Conservation (phyloP, 108 stramenopile species). For the Chaetoceros muelleri region DNA sequence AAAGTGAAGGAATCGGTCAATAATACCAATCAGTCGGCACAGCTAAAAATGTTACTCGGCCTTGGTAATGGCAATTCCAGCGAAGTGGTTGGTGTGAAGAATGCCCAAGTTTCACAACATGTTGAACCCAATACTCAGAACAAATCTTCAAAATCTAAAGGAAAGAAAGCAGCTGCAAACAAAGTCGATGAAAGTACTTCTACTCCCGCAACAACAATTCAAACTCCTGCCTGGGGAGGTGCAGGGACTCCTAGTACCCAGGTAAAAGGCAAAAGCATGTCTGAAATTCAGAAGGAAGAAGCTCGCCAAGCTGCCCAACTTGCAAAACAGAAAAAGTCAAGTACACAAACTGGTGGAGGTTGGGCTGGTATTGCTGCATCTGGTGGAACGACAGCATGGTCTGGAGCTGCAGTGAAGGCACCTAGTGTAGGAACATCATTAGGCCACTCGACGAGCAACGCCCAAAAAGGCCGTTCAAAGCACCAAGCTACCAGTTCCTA, state of each 20-base stretch:
- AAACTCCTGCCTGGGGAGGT: slow-evolving; percentile 71
- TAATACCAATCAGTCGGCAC: slow-evolving; percentile 48
- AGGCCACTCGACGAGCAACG: slow-evolving; percentile 9
- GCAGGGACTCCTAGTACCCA: slow-evolving; percentile 10
- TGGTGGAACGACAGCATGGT: slow-evolving; percentile 46
- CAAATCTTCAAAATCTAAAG: slow-evolving; percentile 1
- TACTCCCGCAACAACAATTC: slow-evolving; percentile 20
- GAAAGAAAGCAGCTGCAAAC: slow-evolving; percentile 3
- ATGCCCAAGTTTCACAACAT: background rate
- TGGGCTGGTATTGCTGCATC: slow-evolving; percentile 78
- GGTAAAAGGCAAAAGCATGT: slow-evolving; percentile 54
- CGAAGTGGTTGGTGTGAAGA: slow-evolving; percentile 2
- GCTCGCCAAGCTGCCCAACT: slow-evolving; percentile 53
- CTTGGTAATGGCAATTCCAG: slow-evolving; percentile 20
- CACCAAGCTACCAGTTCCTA: background rate
- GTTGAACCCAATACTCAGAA: slow-evolving; percentile 6
- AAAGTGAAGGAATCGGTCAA: slow-evolving; percentile 8
- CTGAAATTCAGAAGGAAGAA: slow-evolving; percentile 85
- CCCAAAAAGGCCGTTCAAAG: background rate
- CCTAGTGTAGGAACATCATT: slow-evolving; percentile 9
- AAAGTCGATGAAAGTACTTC: slow-evolving; percentile 13
- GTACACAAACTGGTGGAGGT: slow-evolving; percentile 39
- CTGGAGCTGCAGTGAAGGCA: slow-evolving; percentile 25
- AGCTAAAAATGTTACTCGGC: slow-evolving; percentile 86
- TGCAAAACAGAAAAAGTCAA: slow-evolving; percentile 37